Evolutionary conservation across 306 rosid species (phyloP), one percentile per base, ranked within the genome.

Genomic region (Echinosophora koreensis): DNA sequence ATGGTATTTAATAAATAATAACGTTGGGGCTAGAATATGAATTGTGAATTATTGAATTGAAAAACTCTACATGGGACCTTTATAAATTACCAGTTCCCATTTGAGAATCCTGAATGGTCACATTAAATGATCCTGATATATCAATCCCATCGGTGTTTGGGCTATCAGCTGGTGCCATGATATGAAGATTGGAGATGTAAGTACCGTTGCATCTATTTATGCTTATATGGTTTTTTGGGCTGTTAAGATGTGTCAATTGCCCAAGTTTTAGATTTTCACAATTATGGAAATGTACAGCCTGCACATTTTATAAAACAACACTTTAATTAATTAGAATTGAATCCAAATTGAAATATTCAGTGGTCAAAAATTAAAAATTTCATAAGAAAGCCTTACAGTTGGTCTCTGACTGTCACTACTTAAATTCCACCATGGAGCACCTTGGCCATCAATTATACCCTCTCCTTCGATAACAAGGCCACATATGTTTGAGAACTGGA

Each of bases 101-200:
- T 0, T 0, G 34, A 4, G 84, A 87, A 37, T 77, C 3, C 2
- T 2, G 5, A n/a, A 89, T 39, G 12, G 11, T 0, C 8, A 89
- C 18, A 11, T 85, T 63, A 44, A 80, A 38, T 14, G 87, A 79
- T 0, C 0, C 0, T 1, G 94, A 18, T 13, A 89, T 67, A 49
- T 84, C 87, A 28, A 87, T 75, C 1, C 93, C 91, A 63, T 89
- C 91, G 0, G 93, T 89, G 76, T 89, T 89, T 17, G 94, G 91
- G 8, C 90, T 89, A 0, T 85, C 65, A 0, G 35, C 15, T 0
- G 91, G 94, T 7, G 94, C 91, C 57, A 0, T 14, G 8, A 87
- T 72, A 0, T 16, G 8, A 30, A 89, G 78, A 27, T 71, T 0
- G 5, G 70, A 66, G 49, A 89, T 17, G 1, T 5, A 0, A 1